Evolutionary conservation across 2,329 filamentous ascomycete genomes (phyloP).

Genomic region (Didymella exigua): DNA sequence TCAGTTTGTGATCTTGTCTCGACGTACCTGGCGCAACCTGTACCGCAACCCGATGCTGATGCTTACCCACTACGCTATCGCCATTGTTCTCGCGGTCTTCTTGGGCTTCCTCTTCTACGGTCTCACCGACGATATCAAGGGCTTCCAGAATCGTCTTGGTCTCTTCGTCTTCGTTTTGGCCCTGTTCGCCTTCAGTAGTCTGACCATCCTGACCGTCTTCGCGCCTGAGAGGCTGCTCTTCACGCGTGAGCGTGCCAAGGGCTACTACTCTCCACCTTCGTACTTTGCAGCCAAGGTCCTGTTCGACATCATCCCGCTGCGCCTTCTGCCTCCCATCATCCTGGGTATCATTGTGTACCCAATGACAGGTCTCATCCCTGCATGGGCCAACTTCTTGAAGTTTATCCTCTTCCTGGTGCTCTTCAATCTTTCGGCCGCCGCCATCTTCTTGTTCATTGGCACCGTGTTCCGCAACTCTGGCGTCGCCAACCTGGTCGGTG

Average conservation of each 20-base stretch:
- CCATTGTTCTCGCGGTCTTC: conserved; percentile 90
- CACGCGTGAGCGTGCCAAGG: conserved; percentile 90
- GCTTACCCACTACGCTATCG: conserved; percentile 97
- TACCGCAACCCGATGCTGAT: conserved; percentile 98
- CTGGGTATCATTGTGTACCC: conserved; percentile 97
- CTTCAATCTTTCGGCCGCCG: conserved; percentile 93
- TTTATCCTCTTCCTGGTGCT: conserved; percentile 91
- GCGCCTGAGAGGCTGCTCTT: conserved; percentile 89
- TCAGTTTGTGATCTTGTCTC: conserved; percentile 88
- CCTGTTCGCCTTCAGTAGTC: conserved; percentile 93
- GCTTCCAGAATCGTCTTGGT: conserved; percentile 96
- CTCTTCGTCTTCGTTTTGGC: conserved; percentile 97
- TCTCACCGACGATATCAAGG: conserved; percentile 91
- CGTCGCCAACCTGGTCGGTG: conserved; percentile 91
- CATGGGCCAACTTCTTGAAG: conserved; percentile 81
- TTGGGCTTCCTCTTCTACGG: conserved; percentile 97
- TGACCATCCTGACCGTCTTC: conserved; percentile 93
- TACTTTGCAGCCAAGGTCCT: conserved; percentile 97
- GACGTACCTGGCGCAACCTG: conserved; percentile 93
- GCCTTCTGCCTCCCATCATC: conserved; percentile 90
- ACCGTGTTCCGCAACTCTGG: conserved; percentile 91
- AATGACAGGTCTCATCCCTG: conserved; percentile 91
- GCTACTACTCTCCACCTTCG: conserved; percentile 91
- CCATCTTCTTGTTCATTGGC: conserved; percentile 93
- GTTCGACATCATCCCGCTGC: conserved; percentile 96